Percentiles rank a stretch among this genome's conserved stretches.
These are phyloP conservation scores for Ceratobasidium sp. DNA, from an alignment of 1,284 basidiomycete genomes.

Conservation along the genomic window DNA sequence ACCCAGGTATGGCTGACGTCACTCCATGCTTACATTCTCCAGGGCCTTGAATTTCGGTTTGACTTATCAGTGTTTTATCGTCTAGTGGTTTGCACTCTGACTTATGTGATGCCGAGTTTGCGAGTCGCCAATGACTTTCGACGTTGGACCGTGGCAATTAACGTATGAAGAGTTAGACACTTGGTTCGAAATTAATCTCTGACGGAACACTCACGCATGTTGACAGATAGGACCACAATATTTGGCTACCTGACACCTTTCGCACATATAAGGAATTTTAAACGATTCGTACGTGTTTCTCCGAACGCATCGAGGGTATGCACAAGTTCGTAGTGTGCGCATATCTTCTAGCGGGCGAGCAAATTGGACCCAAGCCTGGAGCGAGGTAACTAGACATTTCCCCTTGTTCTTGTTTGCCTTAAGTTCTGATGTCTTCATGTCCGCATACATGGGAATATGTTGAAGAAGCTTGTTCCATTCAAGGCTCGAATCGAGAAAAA, in stretches of 20 bases:
- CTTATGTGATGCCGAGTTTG: neutral
- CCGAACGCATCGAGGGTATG: slow-evolving; percentile 1
- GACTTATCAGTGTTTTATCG: too few species aligned
- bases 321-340: neutral
- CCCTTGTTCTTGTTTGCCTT: too few species aligned
- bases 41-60: too few species aligned
- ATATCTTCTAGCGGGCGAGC: neutral
- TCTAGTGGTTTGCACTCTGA: too few species aligned
- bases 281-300: neutral
- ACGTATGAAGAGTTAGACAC: neutral
- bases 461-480: neutral
- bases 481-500: neutral
- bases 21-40: too few species aligned
- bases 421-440: neutral
- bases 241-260: neutral
- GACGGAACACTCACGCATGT: neutral
- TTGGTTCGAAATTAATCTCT: too few species aligned
- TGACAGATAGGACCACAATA: neutral
- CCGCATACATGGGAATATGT: neutral
- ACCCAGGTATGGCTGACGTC: too few species aligned
- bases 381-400: neutral
- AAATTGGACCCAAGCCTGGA: neutral
- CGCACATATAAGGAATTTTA: neutral
- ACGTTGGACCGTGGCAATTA: too few species aligned
- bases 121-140: neutral